Evolutionary conservation across 2,329 filamentous ascomycete genomes (phyloP).

Genomic region (Ophiocordyceps polyrhachis-furcata): DNA sequence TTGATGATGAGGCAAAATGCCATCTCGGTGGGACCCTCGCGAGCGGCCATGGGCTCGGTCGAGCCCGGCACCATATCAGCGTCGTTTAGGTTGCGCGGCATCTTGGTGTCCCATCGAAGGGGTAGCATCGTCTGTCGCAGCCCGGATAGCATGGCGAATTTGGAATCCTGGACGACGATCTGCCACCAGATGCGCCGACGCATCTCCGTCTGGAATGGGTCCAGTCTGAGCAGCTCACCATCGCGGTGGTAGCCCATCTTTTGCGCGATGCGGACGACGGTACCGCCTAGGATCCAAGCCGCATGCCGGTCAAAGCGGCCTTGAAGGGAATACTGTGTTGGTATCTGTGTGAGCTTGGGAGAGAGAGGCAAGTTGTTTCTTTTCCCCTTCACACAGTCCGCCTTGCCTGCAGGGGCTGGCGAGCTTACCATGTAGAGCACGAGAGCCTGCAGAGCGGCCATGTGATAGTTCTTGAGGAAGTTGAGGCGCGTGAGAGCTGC

Average conservation of each 20-base stretch:
- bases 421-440: conserved; percentile 33
- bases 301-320: conserved; percentile 40
- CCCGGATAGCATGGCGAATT: conserved; percentile 37
- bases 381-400: too few relatives aligned
- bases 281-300: conserved; percentile 40
- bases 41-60: conserved; percentile 28
- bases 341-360: neutral
- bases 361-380: neutral
- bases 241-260: conserved; percentile 50
- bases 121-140: conserved; percentile 33
- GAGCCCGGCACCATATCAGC: conserved; percentile 35
- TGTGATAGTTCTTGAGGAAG: conserved; percentile 39
- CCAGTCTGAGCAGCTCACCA: conserved; percentile 33
- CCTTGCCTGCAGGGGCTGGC: too few relatives aligned
- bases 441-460: conserved; percentile 39
- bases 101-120: conserved; percentile 35
- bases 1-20: conserved; percentile 33
- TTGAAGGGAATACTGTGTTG: conserved; percentile 30
- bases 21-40: conserved; percentile 42
- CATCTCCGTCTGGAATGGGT: conserved; percentile 48
- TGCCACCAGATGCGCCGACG: conserved; percentile 50
- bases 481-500: conserved; percentile 29
- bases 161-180: conserved; percentile 37
- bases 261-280: conserved; percentile 43
- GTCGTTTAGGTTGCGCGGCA: conserved; percentile 39